Evolutionary conservation across 345 rosid genomes (phyloP).

Genomic region (Dovyalis caffra): DNA sequence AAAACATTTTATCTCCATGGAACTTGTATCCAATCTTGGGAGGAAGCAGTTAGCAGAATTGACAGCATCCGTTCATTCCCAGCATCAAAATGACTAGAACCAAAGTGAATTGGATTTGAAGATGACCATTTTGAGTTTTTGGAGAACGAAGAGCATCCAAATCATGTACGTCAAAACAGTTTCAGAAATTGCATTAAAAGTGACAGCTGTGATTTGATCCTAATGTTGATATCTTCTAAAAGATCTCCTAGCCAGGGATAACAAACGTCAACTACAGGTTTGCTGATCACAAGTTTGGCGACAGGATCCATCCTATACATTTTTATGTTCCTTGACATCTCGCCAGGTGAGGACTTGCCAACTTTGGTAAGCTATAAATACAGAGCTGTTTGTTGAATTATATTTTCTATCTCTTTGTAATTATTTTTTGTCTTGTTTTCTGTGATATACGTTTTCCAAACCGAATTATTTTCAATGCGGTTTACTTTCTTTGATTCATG

Average conservation of each 20-base stretch:
- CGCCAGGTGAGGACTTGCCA: neutral
- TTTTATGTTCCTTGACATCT: neutral
- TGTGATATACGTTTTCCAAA: neutral
- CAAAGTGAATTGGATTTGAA: neutral
- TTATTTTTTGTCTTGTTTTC: conserved; percentile 2
- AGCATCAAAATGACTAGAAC: conserved; percentile 12
- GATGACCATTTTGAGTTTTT: conserved; percentile 6
- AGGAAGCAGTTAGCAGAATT: conserved; percentile 58
- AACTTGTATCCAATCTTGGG: conserved; percentile 62
- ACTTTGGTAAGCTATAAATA: neutral
- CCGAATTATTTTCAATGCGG: neutral
- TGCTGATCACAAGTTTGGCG: conserved; percentile 6
- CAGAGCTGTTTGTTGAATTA: neutral
- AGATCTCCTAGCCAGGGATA: neutral
- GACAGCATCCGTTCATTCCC: conserved; percentile 41
- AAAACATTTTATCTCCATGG: conserved; percentile 67
- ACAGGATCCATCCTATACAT: neutral
- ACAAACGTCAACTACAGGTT: neutral
- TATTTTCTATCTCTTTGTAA: neutral
- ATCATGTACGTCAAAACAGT: neutral
- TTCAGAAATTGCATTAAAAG: conserved; percentile 9
- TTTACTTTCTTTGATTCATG: neutral
- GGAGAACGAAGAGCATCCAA: neutral
- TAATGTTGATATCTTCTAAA: neutral
- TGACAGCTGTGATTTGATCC: neutral